phyloP scores from a whole-genome alignment of 805 yeast genomes.

The Myxozyma geophila region DNA sequence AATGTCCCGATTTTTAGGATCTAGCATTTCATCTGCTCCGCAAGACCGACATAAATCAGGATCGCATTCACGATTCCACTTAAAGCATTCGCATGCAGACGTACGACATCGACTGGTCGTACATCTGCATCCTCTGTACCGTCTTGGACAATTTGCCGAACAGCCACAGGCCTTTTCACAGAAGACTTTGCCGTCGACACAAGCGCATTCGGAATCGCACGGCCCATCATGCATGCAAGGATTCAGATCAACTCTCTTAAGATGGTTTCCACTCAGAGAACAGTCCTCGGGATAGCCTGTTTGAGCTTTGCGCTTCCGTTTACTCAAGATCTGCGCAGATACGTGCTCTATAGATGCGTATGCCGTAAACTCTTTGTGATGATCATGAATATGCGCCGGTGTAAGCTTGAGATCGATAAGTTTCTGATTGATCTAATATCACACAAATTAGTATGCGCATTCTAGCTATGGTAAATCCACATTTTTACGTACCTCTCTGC shows the following conservation, averaged over 20 bases:
- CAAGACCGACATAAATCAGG: conserved; percentile 34
- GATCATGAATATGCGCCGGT: neutral
- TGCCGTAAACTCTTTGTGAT: neutral
- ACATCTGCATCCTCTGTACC: conserved; percentile 33
- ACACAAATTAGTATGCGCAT: neutral
- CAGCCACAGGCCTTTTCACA: conserved; percentile 35
- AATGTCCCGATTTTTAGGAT: conserved; percentile 33
- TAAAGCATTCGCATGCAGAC: conserved; percentile 31
- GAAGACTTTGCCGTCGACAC: conserved; percentile 26
- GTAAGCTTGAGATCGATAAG: conserved; percentile 19
- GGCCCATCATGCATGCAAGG: conserved; percentile 35
- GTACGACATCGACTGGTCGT: conserved; percentile 34
- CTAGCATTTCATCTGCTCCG: conserved; percentile 33
- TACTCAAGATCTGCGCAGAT: conserved; percentile 2
- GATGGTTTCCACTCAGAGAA: conserved; percentile 32
- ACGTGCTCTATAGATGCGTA: neutral
- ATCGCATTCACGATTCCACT: conserved; percentile 36
- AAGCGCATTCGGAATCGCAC: conserved; percentile 30
- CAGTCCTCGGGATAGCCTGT: conserved; percentile 32
- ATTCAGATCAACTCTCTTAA: conserved; percentile 27
- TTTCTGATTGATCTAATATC: conserved; percentile 16
- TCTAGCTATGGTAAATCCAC: neutral
- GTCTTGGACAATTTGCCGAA: conserved; percentile 24
- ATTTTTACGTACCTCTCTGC: conserved; percentile 20
- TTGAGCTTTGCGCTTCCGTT: conserved; percentile 33